Evolutionary conservation across 2,329 filamentous ascomycete genomes (phyloP).

Genomic region (Paramyrothecium sp.): DNA sequence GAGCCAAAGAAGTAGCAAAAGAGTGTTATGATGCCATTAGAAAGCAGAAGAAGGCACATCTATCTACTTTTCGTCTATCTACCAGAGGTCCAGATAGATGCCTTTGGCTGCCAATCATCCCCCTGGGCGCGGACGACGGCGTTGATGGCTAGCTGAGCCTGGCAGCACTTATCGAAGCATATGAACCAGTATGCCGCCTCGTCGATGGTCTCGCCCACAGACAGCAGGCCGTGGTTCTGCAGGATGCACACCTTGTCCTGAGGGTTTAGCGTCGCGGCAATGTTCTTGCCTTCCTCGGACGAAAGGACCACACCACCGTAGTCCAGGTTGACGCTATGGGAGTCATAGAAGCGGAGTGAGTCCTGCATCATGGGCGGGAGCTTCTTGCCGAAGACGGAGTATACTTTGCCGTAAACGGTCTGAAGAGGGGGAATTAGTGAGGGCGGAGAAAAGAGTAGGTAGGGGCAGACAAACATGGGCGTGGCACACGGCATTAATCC

Average conservation of each 20-base stretch:
- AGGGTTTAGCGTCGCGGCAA: constrained; percentile 56
- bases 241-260: constrained; percentile 52
- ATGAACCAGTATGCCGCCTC: constrained; percentile 60
- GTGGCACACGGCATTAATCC: constrained; percentile 58
- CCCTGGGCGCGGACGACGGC: too few species aligned
- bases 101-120: too few species aligned
- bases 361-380: constrained; percentile 63
- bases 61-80: too few species aligned
- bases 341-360: constrained; percentile 51
- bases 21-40: not conserved
- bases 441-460: too few species aligned
- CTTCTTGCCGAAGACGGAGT: constrained; percentile 52
- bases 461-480: too few species aligned
- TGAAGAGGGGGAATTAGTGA: too few species aligned
- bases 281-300: constrained; percentile 51
- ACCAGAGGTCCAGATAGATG: too few species aligned
- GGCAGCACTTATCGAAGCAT: constrained; percentile 9
- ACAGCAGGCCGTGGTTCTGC: constrained; percentile 61
- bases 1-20: not conserved
- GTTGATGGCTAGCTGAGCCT: constrained; percentile 23
- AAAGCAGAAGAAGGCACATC: not conserved
- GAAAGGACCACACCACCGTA: constrained; percentile 61
- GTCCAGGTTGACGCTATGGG: constrained; percentile 54
- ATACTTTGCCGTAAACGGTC: constrained; percentile 56
- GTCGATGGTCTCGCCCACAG: constrained; percentile 60